These are phyloP conservation scores for Venturia oleaginea DNA, from an alignment of 2,329 filamentous ascomycete genomes.

Conservation along the genomic window DNA sequence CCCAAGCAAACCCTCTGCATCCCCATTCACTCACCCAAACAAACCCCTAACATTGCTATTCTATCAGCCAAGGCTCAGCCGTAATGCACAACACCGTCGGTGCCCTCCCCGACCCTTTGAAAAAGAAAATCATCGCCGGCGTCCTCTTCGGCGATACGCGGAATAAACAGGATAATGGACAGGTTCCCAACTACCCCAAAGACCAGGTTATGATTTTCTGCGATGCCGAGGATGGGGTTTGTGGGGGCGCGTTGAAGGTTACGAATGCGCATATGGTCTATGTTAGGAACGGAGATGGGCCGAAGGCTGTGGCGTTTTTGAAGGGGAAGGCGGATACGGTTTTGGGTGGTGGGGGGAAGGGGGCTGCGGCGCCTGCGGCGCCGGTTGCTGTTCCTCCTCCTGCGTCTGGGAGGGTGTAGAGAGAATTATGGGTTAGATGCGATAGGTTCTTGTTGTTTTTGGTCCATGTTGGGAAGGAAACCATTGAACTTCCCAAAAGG, in stretches of 20 bases:
- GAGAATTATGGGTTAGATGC: too few species aligned
- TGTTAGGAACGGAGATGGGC: slow-evolving; percentile 1
- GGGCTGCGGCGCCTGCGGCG: too few species aligned
- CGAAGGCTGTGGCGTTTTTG: slow-evolving; percentile 7
- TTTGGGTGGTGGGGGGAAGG: not conserved
- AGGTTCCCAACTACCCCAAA: slow-evolving; percentile 32
- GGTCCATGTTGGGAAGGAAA: too few species aligned
- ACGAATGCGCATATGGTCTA: slow-evolving; percentile 14
- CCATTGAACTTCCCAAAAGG: too few species aligned
- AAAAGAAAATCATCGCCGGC: slow-evolving; percentile 30
- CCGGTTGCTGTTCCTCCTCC: too few species aligned
- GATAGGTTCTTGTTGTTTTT: too few species aligned
- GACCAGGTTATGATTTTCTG: slow-evolving; percentile 41
- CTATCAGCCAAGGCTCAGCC: slow-evolving; percentile 24
- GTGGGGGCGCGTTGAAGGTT: slow-evolving; percentile 33
- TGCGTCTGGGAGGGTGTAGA: too few species aligned
- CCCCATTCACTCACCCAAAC: slow-evolving; percentile 20
- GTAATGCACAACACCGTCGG: slow-evolving; percentile 27
- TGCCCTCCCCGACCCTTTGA: slow-evolving; percentile 19
- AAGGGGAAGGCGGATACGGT: not conserved
- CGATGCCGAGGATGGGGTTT: slow-evolving; percentile 42
- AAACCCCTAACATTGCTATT: too few species aligned
- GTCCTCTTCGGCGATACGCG: slow-evolving; percentile 40
- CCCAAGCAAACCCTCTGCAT: slow-evolving; percentile 21
- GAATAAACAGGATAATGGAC: slow-evolving; percentile 28